Evolutionary conservation across 495 filamentous ascomycete genomes (phyloP).

Genomic region (Xylaria palmicola): DNA sequence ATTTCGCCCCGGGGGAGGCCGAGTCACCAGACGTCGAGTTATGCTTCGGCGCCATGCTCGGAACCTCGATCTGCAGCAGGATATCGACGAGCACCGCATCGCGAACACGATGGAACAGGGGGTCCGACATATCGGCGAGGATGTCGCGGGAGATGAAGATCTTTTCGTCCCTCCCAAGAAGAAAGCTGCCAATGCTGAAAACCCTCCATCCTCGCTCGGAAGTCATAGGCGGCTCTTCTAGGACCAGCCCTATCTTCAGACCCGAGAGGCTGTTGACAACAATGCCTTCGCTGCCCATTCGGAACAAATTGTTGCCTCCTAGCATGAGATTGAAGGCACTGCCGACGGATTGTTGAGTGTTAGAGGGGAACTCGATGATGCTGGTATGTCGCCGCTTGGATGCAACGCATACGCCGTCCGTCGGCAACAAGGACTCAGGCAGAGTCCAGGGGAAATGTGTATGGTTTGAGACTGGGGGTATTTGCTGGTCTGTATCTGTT

Average conservation of each 20-base stretch:
- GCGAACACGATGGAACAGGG: constrained; percentile 75
- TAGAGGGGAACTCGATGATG: constrained; percentile 78
- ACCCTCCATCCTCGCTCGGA: constrained; percentile 58
- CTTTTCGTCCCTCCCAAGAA: constrained; percentile 85
- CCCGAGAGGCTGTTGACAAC: constrained; percentile 76
- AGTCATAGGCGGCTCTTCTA: constrained; percentile 53
- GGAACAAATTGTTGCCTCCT: constrained; percentile 45
- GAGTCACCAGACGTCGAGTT: constrained; percentile 26
- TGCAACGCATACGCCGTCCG: constrained; percentile 66
- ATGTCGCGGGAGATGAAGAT: constrained; percentile 77
- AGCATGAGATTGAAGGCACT: constrained; percentile 56
- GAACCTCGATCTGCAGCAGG: constrained; percentile 31
- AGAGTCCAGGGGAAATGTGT: constrained; percentile 94
- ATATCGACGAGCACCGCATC: constrained; percentile 73
- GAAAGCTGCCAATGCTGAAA: constrained; percentile 73
- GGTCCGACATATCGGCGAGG: constrained; percentile 73
- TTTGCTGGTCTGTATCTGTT: constrained; percentile 8
- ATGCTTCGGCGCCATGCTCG: constrained; percentile 9
- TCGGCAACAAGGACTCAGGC: constrained; percentile 68
- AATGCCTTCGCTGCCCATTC: constrained; percentile 64
- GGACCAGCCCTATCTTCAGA: constrained; percentile 75
- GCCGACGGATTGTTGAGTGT: constrained; percentile 54
- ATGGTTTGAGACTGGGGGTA: constrained; percentile 59
- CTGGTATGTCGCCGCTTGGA: constrained; percentile 55
- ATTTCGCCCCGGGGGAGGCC: constrained; percentile 7